These are phyloP conservation scores for Volvox carteri DNA, from an alignment of 163 green algal species.

Conservation along the genomic window DNA sequence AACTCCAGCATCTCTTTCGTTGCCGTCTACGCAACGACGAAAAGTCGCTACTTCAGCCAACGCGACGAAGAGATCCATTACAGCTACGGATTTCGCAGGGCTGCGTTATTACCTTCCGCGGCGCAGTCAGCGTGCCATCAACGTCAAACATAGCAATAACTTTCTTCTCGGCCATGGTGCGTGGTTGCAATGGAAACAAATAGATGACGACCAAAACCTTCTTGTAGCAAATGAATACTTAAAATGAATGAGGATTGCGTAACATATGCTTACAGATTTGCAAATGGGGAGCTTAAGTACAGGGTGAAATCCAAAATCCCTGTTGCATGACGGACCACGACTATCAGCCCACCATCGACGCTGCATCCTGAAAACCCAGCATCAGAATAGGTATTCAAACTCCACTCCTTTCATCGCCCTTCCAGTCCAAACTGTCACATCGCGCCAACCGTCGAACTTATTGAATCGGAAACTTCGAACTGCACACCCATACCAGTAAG, in stretches of 20 bases:
- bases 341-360: not conserved
- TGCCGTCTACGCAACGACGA: slow-evolving; percentile 69
- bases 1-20: slow-evolving; percentile 88
- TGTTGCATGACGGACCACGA: not conserved
- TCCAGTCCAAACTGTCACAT: too few species aligned
- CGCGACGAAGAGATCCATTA: not conserved
- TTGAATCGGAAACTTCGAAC: too few species aligned
- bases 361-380: not conserved
- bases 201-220: not conserved
- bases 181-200: not conserved
- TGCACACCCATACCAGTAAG: too few species aligned
- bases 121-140: slow-evolving; percentile 96
- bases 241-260: too few species aligned
- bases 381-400: too few species aligned
- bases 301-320: not conserved
- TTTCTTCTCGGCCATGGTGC: slow-evolving; percentile 41
- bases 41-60: not conserved
- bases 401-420: too few species aligned
- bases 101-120: slow-evolving; percentile 85
- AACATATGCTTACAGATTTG: too few species aligned
- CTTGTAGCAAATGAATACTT: too few species aligned
- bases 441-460: too few species aligned
- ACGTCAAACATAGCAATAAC: slow-evolving; percentile 98
- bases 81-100: not conserved
- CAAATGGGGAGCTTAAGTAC: not conserved